phyloP scores from a whole-genome alignment of 2,329 filamentous ascomycete species.

The Coniochaeta sp. region DNA sequence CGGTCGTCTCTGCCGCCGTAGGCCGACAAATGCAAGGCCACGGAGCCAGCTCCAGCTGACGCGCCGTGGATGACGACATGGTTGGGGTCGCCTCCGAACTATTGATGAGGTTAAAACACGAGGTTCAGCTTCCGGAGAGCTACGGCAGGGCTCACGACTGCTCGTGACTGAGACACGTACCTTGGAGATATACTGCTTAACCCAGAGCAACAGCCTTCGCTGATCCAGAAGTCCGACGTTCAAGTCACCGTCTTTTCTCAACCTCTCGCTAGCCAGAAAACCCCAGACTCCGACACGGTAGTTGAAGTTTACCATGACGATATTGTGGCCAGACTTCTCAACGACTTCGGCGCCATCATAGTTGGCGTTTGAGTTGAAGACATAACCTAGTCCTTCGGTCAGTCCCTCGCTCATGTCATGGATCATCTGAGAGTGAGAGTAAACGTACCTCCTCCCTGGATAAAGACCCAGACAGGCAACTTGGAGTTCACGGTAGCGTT shows the following conservation, averaged over 20 bases:
- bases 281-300: conserved; percentile 57
- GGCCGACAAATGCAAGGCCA: conserved; percentile 42
- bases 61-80: conserved; percentile 54
- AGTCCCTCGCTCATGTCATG: not conserved
- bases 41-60: conserved; percentile 54
- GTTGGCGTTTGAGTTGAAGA: conserved; percentile 38
- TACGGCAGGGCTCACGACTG: too few species aligned
- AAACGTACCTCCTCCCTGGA: conserved; percentile 33
- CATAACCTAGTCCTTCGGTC: conserved; percentile 28
- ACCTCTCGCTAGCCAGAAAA: conserved; percentile 50
- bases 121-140: too few species aligned
- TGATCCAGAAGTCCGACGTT: conserved; percentile 61
- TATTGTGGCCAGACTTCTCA: conserved; percentile 30
- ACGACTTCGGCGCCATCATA: conserved; percentile 42
- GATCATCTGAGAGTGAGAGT: not conserved
- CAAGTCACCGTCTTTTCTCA: conserved; percentile 46
- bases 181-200: conserved; percentile 48
- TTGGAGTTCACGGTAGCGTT: conserved; percentile 30
- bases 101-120: not conserved
- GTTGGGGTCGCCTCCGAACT: conserved; percentile 51
- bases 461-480: conserved; percentile 47
- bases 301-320: conserved; percentile 54
- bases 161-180: conserved; percentile 16
- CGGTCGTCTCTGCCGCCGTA: conserved; percentile 34
- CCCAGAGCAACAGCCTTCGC: conserved; percentile 51